A percentile compares a stretch with the other conserved stretches of the same genome.
phyloP scores from a whole-genome alignment of 83 land plant genomes.

The Picea engelmannii region DNA sequence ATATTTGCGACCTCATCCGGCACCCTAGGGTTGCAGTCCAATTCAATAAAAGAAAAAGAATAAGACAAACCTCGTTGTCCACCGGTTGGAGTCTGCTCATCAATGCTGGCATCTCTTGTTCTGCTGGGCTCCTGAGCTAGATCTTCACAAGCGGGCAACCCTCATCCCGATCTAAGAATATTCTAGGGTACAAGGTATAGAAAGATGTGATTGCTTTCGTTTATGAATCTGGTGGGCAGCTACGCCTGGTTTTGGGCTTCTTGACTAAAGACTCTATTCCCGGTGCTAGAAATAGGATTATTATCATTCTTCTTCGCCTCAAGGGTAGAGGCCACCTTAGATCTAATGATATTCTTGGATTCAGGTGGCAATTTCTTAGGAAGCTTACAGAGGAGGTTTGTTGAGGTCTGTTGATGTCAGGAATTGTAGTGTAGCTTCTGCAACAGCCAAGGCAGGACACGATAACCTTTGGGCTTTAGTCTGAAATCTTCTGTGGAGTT shows the following conservation, averaged over 20 bases:
- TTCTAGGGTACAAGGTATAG: no score
- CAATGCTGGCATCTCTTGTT: not conserved
- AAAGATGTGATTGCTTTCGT: no score
- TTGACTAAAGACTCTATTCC: not conserved
- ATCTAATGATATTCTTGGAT: not conserved
- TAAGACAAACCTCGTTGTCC: not conserved
- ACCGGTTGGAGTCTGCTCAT: not conserved
- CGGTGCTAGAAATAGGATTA: not conserved
- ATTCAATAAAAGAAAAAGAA: no score
- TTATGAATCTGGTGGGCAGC: no score
- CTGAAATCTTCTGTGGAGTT: no score
- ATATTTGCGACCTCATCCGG: no score
- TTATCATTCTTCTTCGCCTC: not conserved
- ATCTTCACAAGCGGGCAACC: not conserved
- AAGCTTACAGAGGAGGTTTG: no score
- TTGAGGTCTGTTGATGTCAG: not conserved
- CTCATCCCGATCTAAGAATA: not conserved
- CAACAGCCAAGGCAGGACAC: not conserved
- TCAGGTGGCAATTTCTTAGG: not conserved
- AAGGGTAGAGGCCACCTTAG: not conserved
- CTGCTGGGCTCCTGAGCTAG: not conserved
- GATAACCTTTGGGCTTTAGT: not conserved
- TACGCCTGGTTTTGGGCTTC: no score
- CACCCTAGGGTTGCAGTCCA: no score
- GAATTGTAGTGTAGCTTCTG: not conserved